These are phyloP conservation scores for Dendrobium catenatum DNA, from an alignment of 106 monocot species.

Conservation along the genomic window DNA sequence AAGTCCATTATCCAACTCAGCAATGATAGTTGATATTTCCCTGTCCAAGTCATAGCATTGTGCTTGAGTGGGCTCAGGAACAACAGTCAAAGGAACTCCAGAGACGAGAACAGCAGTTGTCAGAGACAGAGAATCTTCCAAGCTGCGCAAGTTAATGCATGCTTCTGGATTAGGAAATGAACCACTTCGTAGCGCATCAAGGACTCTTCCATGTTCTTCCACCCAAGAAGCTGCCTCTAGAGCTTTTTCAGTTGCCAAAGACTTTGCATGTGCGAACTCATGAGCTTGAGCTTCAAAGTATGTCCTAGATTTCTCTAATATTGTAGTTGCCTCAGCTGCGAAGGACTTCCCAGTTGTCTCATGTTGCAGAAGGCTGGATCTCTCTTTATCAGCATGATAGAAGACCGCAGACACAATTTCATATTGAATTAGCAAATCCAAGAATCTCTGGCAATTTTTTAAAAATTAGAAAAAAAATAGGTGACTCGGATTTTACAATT, in stretches of 20 bases:
- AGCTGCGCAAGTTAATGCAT: conserved; percentile 32
- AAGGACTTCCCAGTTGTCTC: conserved; percentile 78
- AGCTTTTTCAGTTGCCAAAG: conserved; percentile 53
- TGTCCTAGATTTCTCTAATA: conserved; percentile 54
- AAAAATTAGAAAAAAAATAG: conserved; percentile 8
- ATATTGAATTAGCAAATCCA: conserved; percentile 63
- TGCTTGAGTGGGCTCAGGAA: conserved; percentile 86
- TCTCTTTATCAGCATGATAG: conserved; percentile 84
- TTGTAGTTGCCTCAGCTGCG: conserved; percentile 61
- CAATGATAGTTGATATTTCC: conserved; percentile 53
- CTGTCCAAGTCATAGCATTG: conserved; percentile 86
- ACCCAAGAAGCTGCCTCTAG: conserved; percentile 71
- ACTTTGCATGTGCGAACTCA: conserved; percentile 81
- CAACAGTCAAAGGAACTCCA: conserved; percentile 86
- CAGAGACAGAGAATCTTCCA: conserved; percentile 73
- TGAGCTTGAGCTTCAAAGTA: conserved; percentile 73
- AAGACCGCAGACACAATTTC: conserved; percentile 57
- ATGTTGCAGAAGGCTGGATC: conserved; percentile 57
- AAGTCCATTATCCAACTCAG: conserved; percentile 67
- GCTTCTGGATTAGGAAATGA: conserved; percentile 42
- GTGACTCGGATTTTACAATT: neutral
- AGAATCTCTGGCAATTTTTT: conserved; percentile 56
- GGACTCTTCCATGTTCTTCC: conserved; percentile 70
- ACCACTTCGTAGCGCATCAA: conserved; percentile 68
- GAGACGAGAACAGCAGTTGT: conserved; percentile 63